These are phyloP conservation scores for Papilionanthe hybrid DNA, from an alignment of 116 monocot genomes.

Conservation along the genomic window DNA sequence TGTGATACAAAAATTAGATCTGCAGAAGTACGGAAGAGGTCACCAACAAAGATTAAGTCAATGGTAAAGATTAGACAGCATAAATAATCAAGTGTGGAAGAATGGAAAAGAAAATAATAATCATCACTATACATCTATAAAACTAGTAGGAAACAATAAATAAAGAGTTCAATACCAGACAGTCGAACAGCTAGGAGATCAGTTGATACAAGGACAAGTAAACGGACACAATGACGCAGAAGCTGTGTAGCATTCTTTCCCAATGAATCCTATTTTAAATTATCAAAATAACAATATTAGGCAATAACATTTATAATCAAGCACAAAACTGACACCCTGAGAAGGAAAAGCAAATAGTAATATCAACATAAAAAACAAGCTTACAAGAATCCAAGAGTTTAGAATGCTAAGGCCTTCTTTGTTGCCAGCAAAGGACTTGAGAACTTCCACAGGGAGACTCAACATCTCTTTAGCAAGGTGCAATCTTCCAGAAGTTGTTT, in stretches of 20 bases:
- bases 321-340: neutral
- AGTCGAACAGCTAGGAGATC: conserved; percentile 89
- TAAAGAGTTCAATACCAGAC: conserved; percentile 53
- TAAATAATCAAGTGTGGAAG: neutral
- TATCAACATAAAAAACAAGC: conserved; percentile 18
- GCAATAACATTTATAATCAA: neutral
- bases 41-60: neutral
- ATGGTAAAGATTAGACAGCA: neutral
- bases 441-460: conserved; percentile 58
- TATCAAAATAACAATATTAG: conserved; percentile 5
- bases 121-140: neutral
- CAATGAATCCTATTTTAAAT: conserved; percentile 74
- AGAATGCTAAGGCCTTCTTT: conserved; percentile 73
- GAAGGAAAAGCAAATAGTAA: neutral
- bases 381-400: conserved; percentile 96
- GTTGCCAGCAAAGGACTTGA: conserved; percentile 84
- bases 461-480: conserved; percentile 88
- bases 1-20: neutral
- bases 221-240: conserved; percentile 90
- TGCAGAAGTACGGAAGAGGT: neutral
- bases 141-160: neutral
- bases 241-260: conserved; percentile 99
- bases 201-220: conserved; percentile 93
- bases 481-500: conserved; percentile 80
- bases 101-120: neutral